phyloP scores from a whole-genome alignment of 768 basidiomycete genomes.

The Collybia sp. region DNA sequence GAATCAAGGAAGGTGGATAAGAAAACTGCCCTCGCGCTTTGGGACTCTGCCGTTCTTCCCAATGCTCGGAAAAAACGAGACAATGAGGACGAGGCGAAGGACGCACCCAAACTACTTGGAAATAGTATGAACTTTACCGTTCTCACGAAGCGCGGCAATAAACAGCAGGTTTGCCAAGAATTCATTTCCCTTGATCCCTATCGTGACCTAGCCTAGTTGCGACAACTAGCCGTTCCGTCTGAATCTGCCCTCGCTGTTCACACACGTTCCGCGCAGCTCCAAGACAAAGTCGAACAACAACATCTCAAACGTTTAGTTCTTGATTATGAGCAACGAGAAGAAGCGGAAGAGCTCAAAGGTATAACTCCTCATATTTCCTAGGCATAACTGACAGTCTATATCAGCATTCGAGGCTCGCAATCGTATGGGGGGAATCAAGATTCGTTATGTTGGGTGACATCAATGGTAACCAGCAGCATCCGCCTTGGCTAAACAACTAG shows the following conservation, averaged over 20 bases:
- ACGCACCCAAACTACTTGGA: slow-evolving; percentile 25
- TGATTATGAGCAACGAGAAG: slow-evolving; percentile 86
- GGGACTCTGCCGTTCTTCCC: slow-evolving; percentile 82
- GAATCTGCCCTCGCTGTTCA: slow-evolving; percentile 87
- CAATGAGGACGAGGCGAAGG: slow-evolving; percentile 56
- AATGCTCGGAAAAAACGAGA: slow-evolving; percentile 58
- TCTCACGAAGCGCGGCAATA: slow-evolving; percentile 89
- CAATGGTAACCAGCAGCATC: too few species aligned
- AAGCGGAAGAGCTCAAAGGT: slow-evolving; percentile 82
- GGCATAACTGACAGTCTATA: neutral
- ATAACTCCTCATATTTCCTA: slow-evolving; percentile 1
- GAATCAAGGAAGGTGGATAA: slow-evolving; percentile 87
- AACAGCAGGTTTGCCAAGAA: slow-evolving; percentile 64
- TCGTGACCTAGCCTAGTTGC: slow-evolving; percentile 43
- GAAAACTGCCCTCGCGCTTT: slow-evolving; percentile 79
- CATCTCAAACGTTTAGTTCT: slow-evolving; percentile 94
- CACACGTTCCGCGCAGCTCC: slow-evolving; percentile 85
- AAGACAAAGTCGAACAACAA: slow-evolving; percentile 95
- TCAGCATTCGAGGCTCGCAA: slow-evolving; percentile 67
- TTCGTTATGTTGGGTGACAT: slow-evolving; percentile 62
- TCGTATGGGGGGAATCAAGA: slow-evolving; percentile 66
- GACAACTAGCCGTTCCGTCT: slow-evolving; percentile 86
- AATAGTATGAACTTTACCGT: slow-evolving; percentile 83
- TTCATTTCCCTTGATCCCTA: slow-evolving; percentile 1
- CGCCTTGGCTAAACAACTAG: too few species aligned